phyloP scores from a whole-genome alignment of 179 eudicot genomes.

The Silene coronaria region DNA sequence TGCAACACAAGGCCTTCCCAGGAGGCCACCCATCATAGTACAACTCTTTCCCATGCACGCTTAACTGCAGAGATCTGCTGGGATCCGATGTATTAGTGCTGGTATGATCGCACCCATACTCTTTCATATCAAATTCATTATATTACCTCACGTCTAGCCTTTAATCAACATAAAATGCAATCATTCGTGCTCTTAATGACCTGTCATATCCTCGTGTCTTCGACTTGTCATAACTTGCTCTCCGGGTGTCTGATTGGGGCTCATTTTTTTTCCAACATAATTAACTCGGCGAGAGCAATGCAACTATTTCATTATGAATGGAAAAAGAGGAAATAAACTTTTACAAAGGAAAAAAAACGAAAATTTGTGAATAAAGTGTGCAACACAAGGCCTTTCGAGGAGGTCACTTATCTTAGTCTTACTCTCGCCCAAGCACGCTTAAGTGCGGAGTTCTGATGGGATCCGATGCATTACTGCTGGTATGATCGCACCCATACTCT shows the following conservation, averaged over 20 bases:
- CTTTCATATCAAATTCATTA: too few relatives aligned
- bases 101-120: slow-evolving; percentile 21
- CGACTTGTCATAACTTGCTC: too few relatives aligned
- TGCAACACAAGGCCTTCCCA: slow-evolving; percentile 45
- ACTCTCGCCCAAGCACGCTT: slow-evolving; percentile 46
- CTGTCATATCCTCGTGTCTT: too few relatives aligned
- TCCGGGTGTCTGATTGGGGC: too few relatives aligned
- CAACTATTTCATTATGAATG: too few relatives aligned
- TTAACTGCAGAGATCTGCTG: slow-evolving; percentile 30
- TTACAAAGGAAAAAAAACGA: too few relatives aligned
- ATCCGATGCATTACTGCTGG: slow-evolving; percentile 30
- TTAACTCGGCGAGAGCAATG: too few relatives aligned
- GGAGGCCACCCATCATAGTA: slow-evolving; percentile 43
- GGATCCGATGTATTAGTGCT: slow-evolving; percentile 31
- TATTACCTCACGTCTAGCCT: too few relatives aligned
- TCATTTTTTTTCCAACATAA: too few relatives aligned
- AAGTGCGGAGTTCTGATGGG: slow-evolving; percentile 29
- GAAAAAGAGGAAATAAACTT: too few relatives aligned
- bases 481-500: slow-evolving; percentile 19
- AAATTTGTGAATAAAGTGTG: slow-evolving; percentile 18
- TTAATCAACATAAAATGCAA: too few relatives aligned
- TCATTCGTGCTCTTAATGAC: too few relatives aligned
- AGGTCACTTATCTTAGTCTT: slow-evolving; percentile 44
- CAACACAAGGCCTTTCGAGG: slow-evolving; percentile 44
- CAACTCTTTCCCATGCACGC: slow-evolving; percentile 45